Evolutionary conservation across 2,329 filamentous ascomycete species (phyloP).

Genomic region (Venturia oleaginea): DNA sequence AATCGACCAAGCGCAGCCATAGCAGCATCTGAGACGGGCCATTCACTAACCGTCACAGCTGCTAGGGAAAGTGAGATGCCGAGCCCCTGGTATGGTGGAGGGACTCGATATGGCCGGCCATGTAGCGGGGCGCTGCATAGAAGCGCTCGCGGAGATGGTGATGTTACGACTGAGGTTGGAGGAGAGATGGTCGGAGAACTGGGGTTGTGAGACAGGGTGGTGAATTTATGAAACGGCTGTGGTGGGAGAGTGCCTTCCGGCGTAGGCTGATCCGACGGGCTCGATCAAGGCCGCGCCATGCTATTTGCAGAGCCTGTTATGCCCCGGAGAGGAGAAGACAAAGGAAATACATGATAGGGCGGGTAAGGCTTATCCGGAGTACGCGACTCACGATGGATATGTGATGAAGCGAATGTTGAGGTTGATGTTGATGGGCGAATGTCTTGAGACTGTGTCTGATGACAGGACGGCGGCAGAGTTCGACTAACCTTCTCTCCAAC

Average conservation of each 20-base stretch:
- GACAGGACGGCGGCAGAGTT: background rate
- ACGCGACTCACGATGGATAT: background rate
- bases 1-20: slow-evolving; percentile 5
- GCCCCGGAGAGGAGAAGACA: background rate
- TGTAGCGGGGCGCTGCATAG: slow-evolving; percentile 2
- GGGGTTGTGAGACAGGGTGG: slow-evolving; percentile 9
- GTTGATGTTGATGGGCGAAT: background rate
- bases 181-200: slow-evolving; percentile 8
- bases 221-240: slow-evolving; percentile 6
- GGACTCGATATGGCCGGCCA: slow-evolving; percentile 4
- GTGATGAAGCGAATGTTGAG: too few species aligned
- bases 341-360: background rate
- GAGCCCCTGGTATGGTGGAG: slow-evolving; percentile 6
- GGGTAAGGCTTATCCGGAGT: background rate
- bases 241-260: background rate
- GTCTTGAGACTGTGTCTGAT: background rate
- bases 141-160: slow-evolving; percentile 7
- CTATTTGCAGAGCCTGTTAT: slow-evolving; percentile 7
- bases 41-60: background rate
- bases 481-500: background rate
- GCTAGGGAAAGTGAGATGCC: slow-evolving; percentile 8
- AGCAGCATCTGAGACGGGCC: slow-evolving; percentile 8
- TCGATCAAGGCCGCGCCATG: background rate
- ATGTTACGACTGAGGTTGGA: slow-evolving; percentile 9
- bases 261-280: background rate